Percentiles rank a stretch among this genome's conserved stretches.
phyloP scores from a whole-genome alignment of 305 asterid genomes.

The Petunia hybrid region DNA sequence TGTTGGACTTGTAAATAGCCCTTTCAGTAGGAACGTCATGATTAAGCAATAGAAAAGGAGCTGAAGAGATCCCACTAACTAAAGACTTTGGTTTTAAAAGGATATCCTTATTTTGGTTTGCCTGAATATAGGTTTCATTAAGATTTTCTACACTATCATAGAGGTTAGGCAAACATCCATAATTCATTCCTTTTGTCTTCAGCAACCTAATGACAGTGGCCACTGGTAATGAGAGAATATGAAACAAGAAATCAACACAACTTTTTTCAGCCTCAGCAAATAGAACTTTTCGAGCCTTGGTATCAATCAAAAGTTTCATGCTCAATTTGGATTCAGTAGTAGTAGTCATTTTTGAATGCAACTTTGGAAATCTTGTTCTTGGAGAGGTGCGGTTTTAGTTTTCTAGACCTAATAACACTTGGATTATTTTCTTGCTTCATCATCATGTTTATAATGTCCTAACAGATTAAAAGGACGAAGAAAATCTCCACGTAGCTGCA shows the following conservation, averaged over 20 bases:
- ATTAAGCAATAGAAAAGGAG: not conserved
- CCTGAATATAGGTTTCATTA: not conserved
- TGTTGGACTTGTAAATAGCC: not conserved
- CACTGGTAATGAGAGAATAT: not conserved
- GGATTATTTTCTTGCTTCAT: too few species aligned
- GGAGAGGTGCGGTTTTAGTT: too few species aligned
- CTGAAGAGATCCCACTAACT: not conserved
- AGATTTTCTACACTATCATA: not conserved
- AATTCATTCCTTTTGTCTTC: not conserved
- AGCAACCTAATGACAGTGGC: not conserved
- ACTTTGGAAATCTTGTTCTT: too few species aligned
- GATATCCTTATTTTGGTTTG: not conserved
- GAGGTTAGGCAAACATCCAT: conserved; percentile 18
- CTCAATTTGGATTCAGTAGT: not conserved
- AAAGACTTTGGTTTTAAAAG: not conserved
- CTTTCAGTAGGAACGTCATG: not conserved
- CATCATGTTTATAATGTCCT: too few species aligned
- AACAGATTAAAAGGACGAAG: too few species aligned
- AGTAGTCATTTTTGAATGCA: not conserved
- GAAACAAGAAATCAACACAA: conserved; percentile 27
- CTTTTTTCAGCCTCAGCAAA: not conserved
- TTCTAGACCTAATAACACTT: too few species aligned
- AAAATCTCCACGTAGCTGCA: too few species aligned
- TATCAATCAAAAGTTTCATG: conserved; percentile 32
- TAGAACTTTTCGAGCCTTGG: not conserved